A percentile compares a stretch with the other conserved stretches of the same genome.
Evolutionary conservation across 2,329 filamentous ascomycete species (phyloP).

Genomic region (Ramularia collo-cygni): DNA sequence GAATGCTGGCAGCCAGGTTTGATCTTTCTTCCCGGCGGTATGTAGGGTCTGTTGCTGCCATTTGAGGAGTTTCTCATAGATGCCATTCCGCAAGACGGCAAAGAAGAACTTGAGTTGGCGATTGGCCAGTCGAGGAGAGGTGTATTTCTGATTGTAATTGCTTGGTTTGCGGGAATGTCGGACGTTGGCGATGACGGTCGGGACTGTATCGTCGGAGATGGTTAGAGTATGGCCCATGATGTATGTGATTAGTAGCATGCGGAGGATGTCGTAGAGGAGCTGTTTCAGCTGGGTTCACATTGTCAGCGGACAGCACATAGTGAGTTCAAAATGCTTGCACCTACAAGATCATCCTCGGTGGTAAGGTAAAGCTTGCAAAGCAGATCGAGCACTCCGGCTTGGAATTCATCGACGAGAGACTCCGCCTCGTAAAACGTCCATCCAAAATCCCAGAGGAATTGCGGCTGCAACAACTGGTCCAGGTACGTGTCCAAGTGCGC

Average conservation of each 20-base stretch:
- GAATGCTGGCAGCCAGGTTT: conserved; percentile 42
- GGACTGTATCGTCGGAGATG: conserved; percentile 35
- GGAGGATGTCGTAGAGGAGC: conserved; percentile 38
- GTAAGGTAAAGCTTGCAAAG: conserved; percentile 30
- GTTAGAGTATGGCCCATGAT: conserved; percentile 45
- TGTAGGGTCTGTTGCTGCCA: conserved; percentile 43
- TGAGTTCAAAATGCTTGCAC: conserved; percentile 9
- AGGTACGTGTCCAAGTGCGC: conserved; percentile 41
- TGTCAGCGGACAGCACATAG: conserved; percentile 1
- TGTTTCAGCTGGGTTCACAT: conserved; percentile 24
- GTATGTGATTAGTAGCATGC: conserved; percentile 42
- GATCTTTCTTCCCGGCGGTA: conserved; percentile 34
- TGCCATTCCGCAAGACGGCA: conserved; percentile 35
- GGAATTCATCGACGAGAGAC: conserved; percentile 35
- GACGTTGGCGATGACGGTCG: conserved; percentile 33
- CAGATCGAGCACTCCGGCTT: conserved; percentile 35
- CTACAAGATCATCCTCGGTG: conserved; percentile 34
- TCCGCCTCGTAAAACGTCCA: conserved; percentile 41
- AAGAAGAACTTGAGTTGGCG: conserved; percentile 47
- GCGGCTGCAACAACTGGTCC: conserved; percentile 34
- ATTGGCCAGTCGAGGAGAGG: conserved; percentile 41
- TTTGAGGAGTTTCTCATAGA: conserved; percentile 39
- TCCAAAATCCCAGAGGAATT: conserved; percentile 36
- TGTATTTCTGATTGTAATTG: conserved; percentile 10
- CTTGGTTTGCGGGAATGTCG: conserved; percentile 29